Conservation (phyloP, 371 early-diverging fungal species). For the Zychaea mexicana region DNA sequence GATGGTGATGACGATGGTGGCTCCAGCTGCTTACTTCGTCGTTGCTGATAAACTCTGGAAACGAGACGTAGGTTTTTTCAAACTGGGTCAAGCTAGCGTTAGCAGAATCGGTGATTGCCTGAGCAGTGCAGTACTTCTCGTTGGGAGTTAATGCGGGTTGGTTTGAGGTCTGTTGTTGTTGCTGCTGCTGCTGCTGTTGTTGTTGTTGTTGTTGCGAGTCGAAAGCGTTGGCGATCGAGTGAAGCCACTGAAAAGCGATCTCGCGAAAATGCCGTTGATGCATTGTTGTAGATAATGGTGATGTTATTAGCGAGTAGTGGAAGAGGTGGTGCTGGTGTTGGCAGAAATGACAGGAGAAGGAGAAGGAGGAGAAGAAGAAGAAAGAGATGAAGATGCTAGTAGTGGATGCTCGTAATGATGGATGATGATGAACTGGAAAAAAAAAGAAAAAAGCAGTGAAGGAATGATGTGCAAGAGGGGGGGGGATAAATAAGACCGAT, state of each 20-base stretch:
- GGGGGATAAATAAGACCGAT: background rate
- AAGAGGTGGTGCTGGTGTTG: background rate
- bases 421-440: background rate
- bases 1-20: constrained; percentile 2
- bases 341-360: background rate
- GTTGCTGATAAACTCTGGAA: constrained; percentile 16
- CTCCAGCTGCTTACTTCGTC: background rate
- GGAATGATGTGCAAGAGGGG: no score
- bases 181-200: background rate
- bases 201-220: background rate
- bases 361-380: background rate
- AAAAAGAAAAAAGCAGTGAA: background rate
- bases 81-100: constrained; percentile 12
- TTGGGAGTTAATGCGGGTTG: background rate
- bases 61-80: constrained; percentile 27
- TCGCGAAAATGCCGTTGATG: constrained; percentile 2
- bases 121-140: background rate
- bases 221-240: constrained; percentile 1
- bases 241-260: constrained; percentile 4
- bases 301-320: background rate
- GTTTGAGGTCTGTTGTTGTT: background rate
- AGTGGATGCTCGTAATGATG: background rate
- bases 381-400: background rate
- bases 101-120: constrained; percentile 4
- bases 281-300: background rate